Conservation (phyloP, 768 basidiomycete genomes). For the Phaeotremella skinneri region DNA sequence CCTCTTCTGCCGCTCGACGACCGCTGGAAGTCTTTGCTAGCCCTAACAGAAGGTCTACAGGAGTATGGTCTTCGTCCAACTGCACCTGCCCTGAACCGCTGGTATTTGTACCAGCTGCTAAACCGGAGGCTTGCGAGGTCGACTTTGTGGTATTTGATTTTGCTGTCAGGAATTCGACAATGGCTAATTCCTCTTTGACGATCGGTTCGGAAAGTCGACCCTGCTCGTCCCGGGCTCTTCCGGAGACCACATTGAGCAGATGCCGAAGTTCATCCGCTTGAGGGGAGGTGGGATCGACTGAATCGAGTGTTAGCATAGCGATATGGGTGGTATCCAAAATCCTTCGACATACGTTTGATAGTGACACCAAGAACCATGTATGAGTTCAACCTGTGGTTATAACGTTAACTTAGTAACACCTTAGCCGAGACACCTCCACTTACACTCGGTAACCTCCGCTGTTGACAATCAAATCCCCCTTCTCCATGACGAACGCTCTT, state of each 20-base stretch:
- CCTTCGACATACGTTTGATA: conserved; percentile 47
- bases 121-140: conserved; percentile 4
- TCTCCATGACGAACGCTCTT: conserved; percentile 51
- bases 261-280: conserved; percentile 50
- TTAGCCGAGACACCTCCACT: conserved; percentile 8
- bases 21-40: conserved; percentile 44
- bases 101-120: conserved; percentile 11
- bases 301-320: conserved; percentile 4
- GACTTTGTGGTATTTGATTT: conserved; percentile 33
- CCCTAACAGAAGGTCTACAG: conserved; percentile 43
- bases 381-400: conserved; percentile 41
- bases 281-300: conserved; percentile 50
- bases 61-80: conserved; percentile 33
- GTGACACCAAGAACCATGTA: conserved; percentile 52
- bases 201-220: conserved; percentile 50
- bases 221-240: conserved; percentile 48
- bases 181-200: conserved; percentile 53
- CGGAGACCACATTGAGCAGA: conserved; percentile 50
- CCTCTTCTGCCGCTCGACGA: conserved; percentile 45
- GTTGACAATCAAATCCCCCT: conserved; percentile 50
- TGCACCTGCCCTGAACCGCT: conserved; percentile 6
- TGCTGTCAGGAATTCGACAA: conserved; percentile 52
- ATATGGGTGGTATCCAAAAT: background rate
- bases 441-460: conserved; percentile 51
- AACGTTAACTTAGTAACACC: background rate